Evolutionary conservation across 257 asterid genomes (phyloP), one percentile per base, ranked within the genome.

Genomic region (Lycium ferocissimum): DNA sequence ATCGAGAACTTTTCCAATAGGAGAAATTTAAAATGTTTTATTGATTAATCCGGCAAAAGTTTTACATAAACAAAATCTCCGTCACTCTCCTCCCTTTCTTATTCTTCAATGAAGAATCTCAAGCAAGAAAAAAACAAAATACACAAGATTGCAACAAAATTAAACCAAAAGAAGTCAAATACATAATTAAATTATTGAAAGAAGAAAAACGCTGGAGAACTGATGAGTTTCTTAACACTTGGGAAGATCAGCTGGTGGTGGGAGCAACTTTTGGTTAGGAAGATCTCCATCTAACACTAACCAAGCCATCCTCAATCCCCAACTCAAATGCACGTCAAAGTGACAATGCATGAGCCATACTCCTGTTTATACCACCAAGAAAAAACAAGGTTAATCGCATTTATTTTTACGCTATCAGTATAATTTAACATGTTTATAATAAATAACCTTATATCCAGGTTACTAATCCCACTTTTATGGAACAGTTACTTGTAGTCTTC

Each of bases 221-320:
- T 8, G 17, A 53, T 63, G 80, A 37, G 17, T 17, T 35, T 43
- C 12, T 89, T 82, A 93, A 71, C 98, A 94, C 82, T 87, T 92
- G 45, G 97, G 98, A 84, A 92, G 94, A 92, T 94, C 97, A 51
- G 94, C 80, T 0, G 98, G 95, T 18, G 98, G 97, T 40, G 94
- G 93, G 33, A 89, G 93, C 86, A 94, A 86, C 88, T 92, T 89
- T 86, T 94, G 97, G 78, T 86, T 89, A 10, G 95, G 93, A 63
- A 90, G 91, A 9, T 93, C 82, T 65, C 97, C 98, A 35, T 94
- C 94, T 92, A 91, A 81, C n/a, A 92, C 97, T 17, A 94, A 13
- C 98, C 95, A 94, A 9, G 92, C 97, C 98, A 94, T 94, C 86
- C 79, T 91, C 90, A 94, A 87, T 10, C 97, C 98, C 98, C 98